A percentile compares a stretch with the other conserved stretches of the same genome.
Conservation (phyloP, 805 yeast species). For the Wickerhamomyces kurtzmanii region DNA sequence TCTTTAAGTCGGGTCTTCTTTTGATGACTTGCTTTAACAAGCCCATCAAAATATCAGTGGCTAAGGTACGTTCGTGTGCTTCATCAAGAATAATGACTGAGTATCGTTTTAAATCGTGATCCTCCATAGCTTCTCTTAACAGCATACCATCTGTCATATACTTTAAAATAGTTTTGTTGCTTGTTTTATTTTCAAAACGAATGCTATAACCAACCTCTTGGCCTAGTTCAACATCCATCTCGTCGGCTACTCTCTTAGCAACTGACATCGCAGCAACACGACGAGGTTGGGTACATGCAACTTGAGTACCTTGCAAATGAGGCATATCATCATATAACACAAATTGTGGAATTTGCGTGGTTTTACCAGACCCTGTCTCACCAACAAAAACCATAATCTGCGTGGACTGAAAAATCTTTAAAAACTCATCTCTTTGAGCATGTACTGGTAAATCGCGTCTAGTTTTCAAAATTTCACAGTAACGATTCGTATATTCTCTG, state of each 20-base stretch:
- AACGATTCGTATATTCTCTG: constrained; percentile 44
- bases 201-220: constrained; percentile 93
- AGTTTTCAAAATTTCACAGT: constrained; percentile 65
- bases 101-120: constrained; percentile 69
- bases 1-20: constrained; percentile 81
- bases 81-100: constrained; percentile 92
- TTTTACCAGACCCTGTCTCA: constrained; percentile 98
- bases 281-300: constrained; percentile 95
- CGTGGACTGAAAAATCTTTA: constrained; percentile 70
- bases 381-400: constrained; percentile 98
- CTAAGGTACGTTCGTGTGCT: constrained; percentile 95
- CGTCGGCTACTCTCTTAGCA: constrained; percentile 95
- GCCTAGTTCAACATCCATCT: constrained; percentile 89
- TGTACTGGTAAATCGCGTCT: constrained; percentile 92
- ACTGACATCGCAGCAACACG: constrained; percentile 99
- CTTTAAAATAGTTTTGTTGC: constrained; percentile 71
- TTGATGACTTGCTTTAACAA: constrained; percentile 70
- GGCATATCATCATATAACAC: constrained; percentile 88
- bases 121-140: constrained; percentile 95
- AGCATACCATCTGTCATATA: constrained; percentile 99
- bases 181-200: constrained; percentile 86
- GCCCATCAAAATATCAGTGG: constrained; percentile 97
- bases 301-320: constrained; percentile 70
- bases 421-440: constrained; percentile 83
- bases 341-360: constrained; percentile 97